phyloP scores from a whole-genome alignment of 2,329 filamentous ascomycete genomes.

The Onygena corvina region DNA sequence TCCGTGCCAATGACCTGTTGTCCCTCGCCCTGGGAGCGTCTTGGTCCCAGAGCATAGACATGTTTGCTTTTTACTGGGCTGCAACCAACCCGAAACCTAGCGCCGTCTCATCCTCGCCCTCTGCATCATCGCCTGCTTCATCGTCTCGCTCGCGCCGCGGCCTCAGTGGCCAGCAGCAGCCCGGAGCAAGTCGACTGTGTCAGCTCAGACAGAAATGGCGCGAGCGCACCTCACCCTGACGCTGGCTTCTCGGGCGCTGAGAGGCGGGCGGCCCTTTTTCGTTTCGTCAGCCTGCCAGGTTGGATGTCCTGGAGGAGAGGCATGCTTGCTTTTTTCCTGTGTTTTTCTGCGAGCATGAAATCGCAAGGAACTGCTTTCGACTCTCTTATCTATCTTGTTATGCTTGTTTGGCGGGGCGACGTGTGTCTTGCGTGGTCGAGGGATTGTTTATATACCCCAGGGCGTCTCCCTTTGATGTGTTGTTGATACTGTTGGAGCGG shows the following conservation, averaged over 20 bases:
- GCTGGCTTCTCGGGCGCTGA: not conserved
- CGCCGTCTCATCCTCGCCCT: not conserved
- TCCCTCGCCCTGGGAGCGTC: not conserved
- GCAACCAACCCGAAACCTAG: conserved; percentile 6
- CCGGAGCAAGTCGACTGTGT: not conserved
- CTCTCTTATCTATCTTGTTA: not conserved
- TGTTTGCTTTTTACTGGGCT: not conserved
- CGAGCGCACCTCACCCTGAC: too few relatives aligned
- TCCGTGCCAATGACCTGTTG: not conserved
- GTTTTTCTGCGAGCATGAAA: not conserved
- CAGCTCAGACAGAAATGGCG: not conserved
- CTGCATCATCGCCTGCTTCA: not conserved
- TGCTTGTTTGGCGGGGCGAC: not conserved
- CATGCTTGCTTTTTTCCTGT: conserved; percentile 5
- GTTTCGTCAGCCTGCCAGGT: not conserved
- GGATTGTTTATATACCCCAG: not conserved
- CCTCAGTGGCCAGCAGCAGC: conserved; percentile 2
- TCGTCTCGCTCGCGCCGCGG: not conserved
- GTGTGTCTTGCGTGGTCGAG: not conserved
- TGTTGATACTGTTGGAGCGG: not conserved
- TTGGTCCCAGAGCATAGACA: not conserved
- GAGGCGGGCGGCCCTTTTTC: not conserved
- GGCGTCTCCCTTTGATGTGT: not conserved
- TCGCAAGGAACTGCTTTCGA: not conserved
- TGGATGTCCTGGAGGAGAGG: not conserved